These are phyloP conservation scores for Hymenoscyphus fraxineus DNA, from an alignment of 2,329 filamentous ascomycete genomes.

Conservation along the genomic window DNA sequence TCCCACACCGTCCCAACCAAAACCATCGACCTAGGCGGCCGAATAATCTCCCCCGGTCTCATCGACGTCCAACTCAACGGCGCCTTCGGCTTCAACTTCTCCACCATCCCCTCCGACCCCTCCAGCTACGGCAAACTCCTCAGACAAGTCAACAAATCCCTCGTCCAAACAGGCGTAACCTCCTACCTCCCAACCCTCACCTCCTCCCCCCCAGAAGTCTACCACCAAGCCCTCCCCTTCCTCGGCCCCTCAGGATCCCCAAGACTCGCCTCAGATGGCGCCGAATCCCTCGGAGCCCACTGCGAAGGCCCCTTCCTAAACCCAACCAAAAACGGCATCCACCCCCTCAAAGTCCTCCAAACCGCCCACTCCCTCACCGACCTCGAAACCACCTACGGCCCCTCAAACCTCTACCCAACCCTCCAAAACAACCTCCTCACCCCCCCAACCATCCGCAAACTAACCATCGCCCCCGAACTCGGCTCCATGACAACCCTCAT, in stretches of 20 bases:
- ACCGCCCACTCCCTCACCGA: constrained; percentile 59
- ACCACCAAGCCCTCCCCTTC: constrained; percentile 74
- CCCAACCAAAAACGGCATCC: constrained; percentile 80
- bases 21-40: constrained; percentile 74
- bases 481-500: constrained; percentile 69
- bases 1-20: constrained; percentile 66
- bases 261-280: constrained; percentile 63
- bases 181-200: constrained; percentile 84
- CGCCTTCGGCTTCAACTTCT: constrained; percentile 91
- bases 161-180: constrained; percentile 79
- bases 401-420: constrained; percentile 54
- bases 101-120: constrained; percentile 65
- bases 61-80: constrained; percentile 93
- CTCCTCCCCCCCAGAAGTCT: constrained; percentile 75
- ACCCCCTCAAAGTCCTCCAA: constrained; percentile 69
- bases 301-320: constrained; percentile 87
- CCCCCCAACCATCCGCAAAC: constrained; percentile 60
- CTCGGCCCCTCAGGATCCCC: constrained; percentile 65
- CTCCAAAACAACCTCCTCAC: constrained; percentile 35
- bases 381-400: constrained; percentile 68
- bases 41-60: constrained; percentile 79
- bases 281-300: constrained; percentile 85
- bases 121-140: constrained; percentile 70
- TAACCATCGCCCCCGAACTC: constrained; percentile 81
- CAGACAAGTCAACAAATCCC: constrained; percentile 62